Evolutionary conservation across 2,329 filamentous ascomycete species (phyloP).

Genomic region (Botrytis cinerea): DNA sequence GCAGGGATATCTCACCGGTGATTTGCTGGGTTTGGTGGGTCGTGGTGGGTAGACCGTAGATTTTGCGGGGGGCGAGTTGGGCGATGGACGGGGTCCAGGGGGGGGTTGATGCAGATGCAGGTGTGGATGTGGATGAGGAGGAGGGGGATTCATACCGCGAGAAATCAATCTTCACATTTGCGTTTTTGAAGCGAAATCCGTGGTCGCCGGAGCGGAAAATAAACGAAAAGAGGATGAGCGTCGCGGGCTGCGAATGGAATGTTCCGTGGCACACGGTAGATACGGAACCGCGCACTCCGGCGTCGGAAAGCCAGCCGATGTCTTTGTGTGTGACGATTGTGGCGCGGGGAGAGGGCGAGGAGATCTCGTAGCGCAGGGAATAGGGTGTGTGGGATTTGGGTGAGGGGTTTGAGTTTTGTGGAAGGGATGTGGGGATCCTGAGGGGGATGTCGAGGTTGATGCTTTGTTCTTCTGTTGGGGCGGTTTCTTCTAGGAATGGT

Average conservation of each 20-base stretch:
- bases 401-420: neutral
- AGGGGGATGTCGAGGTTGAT: too few species aligned
- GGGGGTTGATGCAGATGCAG: too few species aligned
- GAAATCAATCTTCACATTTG: constrained; percentile 28
- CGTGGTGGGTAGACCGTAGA: constrained; percentile 27
- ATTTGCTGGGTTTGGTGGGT: constrained; percentile 22
- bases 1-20: constrained; percentile 26
- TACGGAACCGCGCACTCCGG: constrained; percentile 29
- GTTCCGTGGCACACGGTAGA: constrained; percentile 29
- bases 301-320: constrained; percentile 47
- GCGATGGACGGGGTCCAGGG: neutral
- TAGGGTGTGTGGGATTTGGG: neutral
- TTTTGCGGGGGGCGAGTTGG: constrained; percentile 30
- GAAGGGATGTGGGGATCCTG: too few species aligned
- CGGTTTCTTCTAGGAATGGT: neutral
- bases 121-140: neutral
- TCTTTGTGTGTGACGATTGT: constrained; percentile 49
- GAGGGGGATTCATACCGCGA: constrained; percentile 20
- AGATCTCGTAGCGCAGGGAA: neutral
- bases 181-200: constrained; percentile 29
- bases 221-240: constrained; percentile 33
- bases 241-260: constrained; percentile 24
- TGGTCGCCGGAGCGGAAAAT: constrained; percentile 35
- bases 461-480: neutral
- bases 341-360: neutral